These are phyloP conservation scores for Elaphomyces granulatus DNA, from an alignment of 495 filamentous ascomycete genomes.

Conservation along the genomic window DNA sequence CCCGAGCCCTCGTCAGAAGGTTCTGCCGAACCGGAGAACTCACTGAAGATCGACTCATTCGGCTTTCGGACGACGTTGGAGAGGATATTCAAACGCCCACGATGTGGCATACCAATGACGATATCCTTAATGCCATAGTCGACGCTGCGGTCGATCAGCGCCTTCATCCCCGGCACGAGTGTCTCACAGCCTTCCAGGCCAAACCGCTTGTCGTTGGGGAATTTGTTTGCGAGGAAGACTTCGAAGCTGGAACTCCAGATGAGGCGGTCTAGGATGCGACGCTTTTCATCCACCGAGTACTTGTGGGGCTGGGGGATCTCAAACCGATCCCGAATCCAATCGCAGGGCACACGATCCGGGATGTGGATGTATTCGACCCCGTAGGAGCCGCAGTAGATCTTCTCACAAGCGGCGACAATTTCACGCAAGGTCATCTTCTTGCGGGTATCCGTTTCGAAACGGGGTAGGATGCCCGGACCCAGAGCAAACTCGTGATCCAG, in stretches of 20 bases:
- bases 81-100: constrained; percentile 93
- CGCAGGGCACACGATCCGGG: constrained; percentile 90
- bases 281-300: constrained; percentile 94
- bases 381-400: constrained; percentile 91
- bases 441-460: constrained; percentile 72
- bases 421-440: constrained; percentile 95
- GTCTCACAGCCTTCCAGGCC: constrained; percentile 94
- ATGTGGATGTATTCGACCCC: constrained; percentile 98
- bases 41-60: constrained; percentile 98
- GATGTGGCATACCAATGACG: constrained; percentile 97
- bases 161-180: constrained; percentile 97
- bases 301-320: constrained; percentile 90
- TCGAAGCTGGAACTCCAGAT: constrained; percentile 99
- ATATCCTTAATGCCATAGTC: constrained; percentile 98
- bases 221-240: constrained; percentile 85
- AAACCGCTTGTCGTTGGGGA: constrained; percentile 99
- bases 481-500: constrained; percentile 83
- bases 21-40: constrained; percentile 82
- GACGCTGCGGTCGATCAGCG: constrained; percentile 91
- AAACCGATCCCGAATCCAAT: constrained; percentile 89
- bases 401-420: constrained; percentile 85
- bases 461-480: constrained; percentile 88
- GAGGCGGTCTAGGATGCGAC: constrained; percentile 86
- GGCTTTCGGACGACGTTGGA: constrained; percentile 98
- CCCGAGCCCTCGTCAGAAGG: constrained; percentile 92